A percentile compares a stretch with the other conserved stretches of the same genome.
These are phyloP conservation scores for Lactuca saligna DNA, from an alignment of 129 eudicot genomes.

Conservation along the genomic window DNA sequence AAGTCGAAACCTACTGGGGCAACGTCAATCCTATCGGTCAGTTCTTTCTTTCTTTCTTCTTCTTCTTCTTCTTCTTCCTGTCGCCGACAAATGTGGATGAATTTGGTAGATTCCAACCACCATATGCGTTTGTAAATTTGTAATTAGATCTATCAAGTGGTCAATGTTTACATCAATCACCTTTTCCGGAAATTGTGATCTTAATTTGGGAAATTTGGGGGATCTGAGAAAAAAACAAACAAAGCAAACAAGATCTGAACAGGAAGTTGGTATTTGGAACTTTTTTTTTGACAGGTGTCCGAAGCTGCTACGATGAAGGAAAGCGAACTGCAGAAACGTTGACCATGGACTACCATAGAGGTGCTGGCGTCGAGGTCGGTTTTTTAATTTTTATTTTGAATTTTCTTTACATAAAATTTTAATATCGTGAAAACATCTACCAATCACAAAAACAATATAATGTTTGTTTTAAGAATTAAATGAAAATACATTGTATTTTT, in stretches of 20 bases:
- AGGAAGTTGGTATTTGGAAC: slow-evolving; percentile 60
- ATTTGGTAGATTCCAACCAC: not conserved
- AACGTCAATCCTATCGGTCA: slow-evolving; percentile 91
- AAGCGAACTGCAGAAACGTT: slow-evolving; percentile 92
- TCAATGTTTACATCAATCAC: slow-evolving; percentile 24
- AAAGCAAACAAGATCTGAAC: slow-evolving; percentile 23
- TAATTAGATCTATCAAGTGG: slow-evolving; percentile 26
- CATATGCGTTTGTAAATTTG: slow-evolving; percentile 12
- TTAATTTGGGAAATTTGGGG: slow-evolving; percentile 5
- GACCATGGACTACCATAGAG: slow-evolving; percentile 96
- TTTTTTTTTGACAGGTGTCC: slow-evolving; percentile 61
- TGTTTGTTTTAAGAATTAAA: too few species aligned
- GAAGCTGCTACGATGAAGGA: slow-evolving; percentile 98
- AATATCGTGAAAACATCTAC: not conserved
- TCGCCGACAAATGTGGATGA: not conserved
- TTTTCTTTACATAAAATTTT: not conserved
- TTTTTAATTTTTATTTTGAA: not conserved
- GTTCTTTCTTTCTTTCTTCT: not conserved
- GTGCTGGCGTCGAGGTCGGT: slow-evolving; percentile 89
- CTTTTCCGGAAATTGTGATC: slow-evolving; percentile 14
- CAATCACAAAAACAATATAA: not conserved
- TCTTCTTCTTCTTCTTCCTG: not conserved
- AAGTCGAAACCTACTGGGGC: slow-evolving; percentile 92
- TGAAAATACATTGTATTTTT: too few species aligned
- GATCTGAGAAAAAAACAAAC: slow-evolving; percentile 59